phyloP scores from a whole-genome alignment of 495 filamentous ascomycete species.

The Aspergillus indologenus region DNA sequence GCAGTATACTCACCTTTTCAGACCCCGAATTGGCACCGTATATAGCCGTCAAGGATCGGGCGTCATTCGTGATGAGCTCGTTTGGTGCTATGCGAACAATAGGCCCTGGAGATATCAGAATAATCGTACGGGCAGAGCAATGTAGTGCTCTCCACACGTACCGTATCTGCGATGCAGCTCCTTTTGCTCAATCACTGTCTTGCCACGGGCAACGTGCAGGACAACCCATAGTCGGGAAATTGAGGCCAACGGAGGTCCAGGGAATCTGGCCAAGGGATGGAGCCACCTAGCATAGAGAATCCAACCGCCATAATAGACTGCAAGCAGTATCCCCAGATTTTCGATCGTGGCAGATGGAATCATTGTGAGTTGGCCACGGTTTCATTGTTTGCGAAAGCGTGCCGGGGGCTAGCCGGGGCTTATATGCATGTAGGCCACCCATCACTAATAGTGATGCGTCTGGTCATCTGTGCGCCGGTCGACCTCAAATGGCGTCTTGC shows the following conservation, averaged over 20 bases:
- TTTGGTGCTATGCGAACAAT: constrained; percentile 32
- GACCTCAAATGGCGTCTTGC: no score
- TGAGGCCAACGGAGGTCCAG: constrained; percentile 17
- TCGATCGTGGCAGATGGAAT: neutral
- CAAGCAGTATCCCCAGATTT: neutral
- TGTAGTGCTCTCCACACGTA: neutral
- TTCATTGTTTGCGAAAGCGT: neutral
- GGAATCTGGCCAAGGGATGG: constrained; percentile 18
- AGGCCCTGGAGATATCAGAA: no score
- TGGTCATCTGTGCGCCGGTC: no score
- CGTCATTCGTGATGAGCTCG: constrained; percentile 27
- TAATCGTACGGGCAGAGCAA: no score
- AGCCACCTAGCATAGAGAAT: constrained; percentile 18
- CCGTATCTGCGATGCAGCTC: constrained; percentile 14
- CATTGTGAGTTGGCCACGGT: neutral
- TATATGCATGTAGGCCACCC: neutral
- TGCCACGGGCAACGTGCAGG: constrained; percentile 10
- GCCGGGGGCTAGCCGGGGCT: neutral
- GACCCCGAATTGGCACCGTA: constrained; percentile 27
- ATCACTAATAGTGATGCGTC: no score
- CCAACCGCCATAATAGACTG: constrained; percentile 17
- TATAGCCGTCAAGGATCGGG: constrained; percentile 25
- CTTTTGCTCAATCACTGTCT: constrained; percentile 15
- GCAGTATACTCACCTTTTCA: constrained; percentile 19
- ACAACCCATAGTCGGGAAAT: constrained; percentile 17